Percentiles rank a stretch among this genome's conserved stretches.
Conservation (phyloP, 805 yeast genomes). For the Lipomyces chichibuensis region DNA sequence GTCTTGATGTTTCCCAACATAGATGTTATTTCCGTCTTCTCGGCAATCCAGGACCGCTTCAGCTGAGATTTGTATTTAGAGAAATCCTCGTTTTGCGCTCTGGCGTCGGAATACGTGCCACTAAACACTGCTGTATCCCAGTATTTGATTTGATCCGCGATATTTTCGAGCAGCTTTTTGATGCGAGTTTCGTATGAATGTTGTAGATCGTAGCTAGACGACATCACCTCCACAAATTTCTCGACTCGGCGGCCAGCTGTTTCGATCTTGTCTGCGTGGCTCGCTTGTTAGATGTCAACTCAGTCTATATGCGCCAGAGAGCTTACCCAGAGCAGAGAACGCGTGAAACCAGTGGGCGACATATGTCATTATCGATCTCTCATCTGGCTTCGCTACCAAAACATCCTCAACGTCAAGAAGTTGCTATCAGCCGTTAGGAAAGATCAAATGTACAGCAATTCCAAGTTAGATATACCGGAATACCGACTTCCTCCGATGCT, state of each 20-base stretch:
- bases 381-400: constrained; percentile 56
- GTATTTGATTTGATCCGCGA: constrained; percentile 33
- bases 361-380: constrained; percentile 61
- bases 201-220: constrained; percentile 42
- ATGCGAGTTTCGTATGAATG: constrained; percentile 44
- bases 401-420: constrained; percentile 62
- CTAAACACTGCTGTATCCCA: constrained; percentile 42
- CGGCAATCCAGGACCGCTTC: constrained; percentile 48
- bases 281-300: neutral
- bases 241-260: constrained; percentile 47
- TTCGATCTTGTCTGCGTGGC: constrained; percentile 41
- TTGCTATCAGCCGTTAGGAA: constrained; percentile 32
- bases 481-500: constrained; percentile 53
- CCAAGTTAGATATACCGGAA: constrained; percentile 43
- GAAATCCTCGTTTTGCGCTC: constrained; percentile 39
- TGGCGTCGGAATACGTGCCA: constrained; percentile 41
- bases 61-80: constrained; percentile 39
- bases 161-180: constrained; percentile 38
- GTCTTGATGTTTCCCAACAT: constrained; percentile 47
- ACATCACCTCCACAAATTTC: constrained; percentile 45
- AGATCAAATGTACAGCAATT: neutral
- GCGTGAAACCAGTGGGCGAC: constrained; percentile 62
- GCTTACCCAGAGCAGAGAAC: constrained; percentile 42
- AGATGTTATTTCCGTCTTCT: constrained; percentile 45
- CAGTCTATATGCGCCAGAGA: constrained; percentile 17